Conservation (phyloP, 805 yeast species). For the Candida jianshihensis region DNA sequence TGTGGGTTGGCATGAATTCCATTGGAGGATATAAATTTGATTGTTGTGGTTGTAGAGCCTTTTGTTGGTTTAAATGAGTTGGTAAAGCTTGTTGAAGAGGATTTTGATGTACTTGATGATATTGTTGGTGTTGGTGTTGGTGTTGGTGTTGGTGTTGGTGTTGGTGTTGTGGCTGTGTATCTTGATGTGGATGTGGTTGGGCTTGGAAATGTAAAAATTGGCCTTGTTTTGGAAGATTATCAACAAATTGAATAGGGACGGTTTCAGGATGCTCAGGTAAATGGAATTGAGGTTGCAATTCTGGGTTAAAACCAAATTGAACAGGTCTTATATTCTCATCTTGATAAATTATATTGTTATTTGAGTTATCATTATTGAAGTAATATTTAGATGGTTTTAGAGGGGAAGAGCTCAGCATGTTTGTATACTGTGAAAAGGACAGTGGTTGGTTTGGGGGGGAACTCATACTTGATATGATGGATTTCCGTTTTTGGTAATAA, state of each 20-base stretch:
- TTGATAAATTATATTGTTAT: not conserved
- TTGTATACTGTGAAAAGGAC: constrained; percentile 12
- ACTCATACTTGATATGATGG: constrained; percentile 6
- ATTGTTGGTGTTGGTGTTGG: constrained; percentile 33
- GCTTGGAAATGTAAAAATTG: constrained; percentile 5
- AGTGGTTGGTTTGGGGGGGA: constrained; percentile 10
- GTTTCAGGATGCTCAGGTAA: constrained; percentile 2
- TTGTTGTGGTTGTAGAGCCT: constrained; percentile 5
- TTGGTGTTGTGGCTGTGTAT: constrained; percentile 4
- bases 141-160: constrained; percentile 5
- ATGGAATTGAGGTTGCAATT: not conserved
- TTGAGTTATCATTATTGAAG: constrained; percentile 6
- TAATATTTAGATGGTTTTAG: constrained; percentile 13
- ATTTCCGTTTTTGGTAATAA: constrained; percentile 4
- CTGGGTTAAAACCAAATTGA: not conserved
- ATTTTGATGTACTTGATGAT: constrained; percentile 4
- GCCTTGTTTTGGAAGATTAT: constrained; percentile 2
- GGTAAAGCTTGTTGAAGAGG: constrained; percentile 3
- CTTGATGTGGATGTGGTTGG: too few species aligned
- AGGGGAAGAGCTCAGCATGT: constrained; percentile 14
- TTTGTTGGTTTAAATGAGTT: too few species aligned
- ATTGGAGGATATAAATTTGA: constrained; percentile 13
- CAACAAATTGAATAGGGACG: constrained; percentile 3
- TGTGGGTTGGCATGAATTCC: constrained; percentile 9
- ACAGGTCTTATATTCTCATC: constrained; percentile 9